These are phyloP conservation scores for Bruguiera parviflora DNA, from an alignment of 345 rosid species.

Conservation along the genomic window DNA sequence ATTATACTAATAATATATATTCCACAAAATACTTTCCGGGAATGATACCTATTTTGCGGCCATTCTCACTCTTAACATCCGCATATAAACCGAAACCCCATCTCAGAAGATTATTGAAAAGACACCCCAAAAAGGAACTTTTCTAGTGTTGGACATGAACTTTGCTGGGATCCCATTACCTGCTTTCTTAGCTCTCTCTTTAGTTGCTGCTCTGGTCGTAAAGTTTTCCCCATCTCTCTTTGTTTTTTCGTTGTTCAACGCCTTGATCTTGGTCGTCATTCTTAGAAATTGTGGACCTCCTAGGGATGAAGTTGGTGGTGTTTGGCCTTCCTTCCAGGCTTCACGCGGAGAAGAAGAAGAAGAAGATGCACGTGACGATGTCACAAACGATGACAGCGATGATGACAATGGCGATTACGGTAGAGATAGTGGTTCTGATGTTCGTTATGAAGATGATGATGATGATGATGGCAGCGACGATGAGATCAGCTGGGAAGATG, in stretches of 20 bases:
- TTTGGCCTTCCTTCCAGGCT: background rate
- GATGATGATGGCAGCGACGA: slow-evolving; percentile 15
- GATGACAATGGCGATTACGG: background rate
- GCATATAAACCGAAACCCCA: background rate
- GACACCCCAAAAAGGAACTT: background rate
- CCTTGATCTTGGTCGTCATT: slow-evolving; percentile 21
- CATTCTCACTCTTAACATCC: background rate
- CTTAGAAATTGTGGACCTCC: slow-evolving; percentile 20
- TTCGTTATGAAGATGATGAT: slow-evolving; percentile 7
- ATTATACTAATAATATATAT: slow-evolving; percentile 9
- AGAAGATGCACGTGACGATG: background rate
- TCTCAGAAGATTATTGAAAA: background rate
- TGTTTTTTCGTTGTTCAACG: slow-evolving; percentile 28
- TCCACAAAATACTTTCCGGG: slow-evolving; percentile 10
- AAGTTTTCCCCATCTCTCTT: slow-evolving; percentile 21
- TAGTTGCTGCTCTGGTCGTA: slow-evolving; percentile 11
- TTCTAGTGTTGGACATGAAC: slow-evolving; percentile 28
- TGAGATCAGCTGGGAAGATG: slow-evolving; percentile 19
- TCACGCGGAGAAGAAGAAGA: slow-evolving; percentile 6
- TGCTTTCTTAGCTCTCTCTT: slow-evolving; percentile 11
- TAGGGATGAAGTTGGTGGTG: slow-evolving; percentile 13
- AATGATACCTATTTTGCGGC: background rate
- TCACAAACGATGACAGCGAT: slow-evolving; percentile 1
- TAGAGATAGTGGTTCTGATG: background rate
- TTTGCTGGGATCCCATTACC: slow-evolving; percentile 15